These are phyloP conservation scores for Ascochyta fabae DNA, from an alignment of 2,329 filamentous ascomycete genomes.

Conservation along the genomic window DNA sequence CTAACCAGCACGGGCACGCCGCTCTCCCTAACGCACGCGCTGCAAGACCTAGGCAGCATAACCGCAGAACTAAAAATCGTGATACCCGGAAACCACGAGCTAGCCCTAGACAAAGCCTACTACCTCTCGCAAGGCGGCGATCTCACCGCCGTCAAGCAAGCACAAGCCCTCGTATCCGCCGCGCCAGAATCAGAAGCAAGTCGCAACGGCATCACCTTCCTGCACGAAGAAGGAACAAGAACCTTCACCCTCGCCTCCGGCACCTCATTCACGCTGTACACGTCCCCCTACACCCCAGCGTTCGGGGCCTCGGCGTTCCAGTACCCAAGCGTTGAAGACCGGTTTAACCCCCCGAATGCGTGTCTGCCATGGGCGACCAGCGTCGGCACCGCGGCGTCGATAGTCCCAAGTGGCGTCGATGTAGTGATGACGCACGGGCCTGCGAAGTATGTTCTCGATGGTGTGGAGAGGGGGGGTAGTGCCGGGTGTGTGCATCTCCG, in stretches of 20 bases:
- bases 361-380: constrained; percentile 30
- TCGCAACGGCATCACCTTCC: constrained; percentile 55
- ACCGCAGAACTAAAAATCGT: too few relatives aligned
- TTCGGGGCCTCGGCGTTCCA: constrained; percentile 62
- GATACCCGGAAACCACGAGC: too few relatives aligned
- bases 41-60: too few relatives aligned
- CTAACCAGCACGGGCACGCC: too few relatives aligned
- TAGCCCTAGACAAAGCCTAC: too few relatives aligned
- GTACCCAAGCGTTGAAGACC: constrained; percentile 57
- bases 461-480: constrained; percentile 33
- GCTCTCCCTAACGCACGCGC: too few relatives aligned
- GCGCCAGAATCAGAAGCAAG: too few relatives aligned
- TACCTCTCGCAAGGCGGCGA: too few relatives aligned
- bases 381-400: constrained; percentile 14
- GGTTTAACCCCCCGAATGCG: constrained; percentile 53
- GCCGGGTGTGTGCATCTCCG: constrained; percentile 65
- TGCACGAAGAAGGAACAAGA: constrained; percentile 58
- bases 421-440: constrained; percentile 69
- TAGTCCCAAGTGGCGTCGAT: constrained; percentile 49
- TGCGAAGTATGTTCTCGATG: constrained; percentile 59
- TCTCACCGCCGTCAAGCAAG: too few relatives aligned
- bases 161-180: too few relatives aligned
- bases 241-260: constrained; percentile 56
- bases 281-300: constrained; percentile 59
- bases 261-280: constrained; percentile 58